Evolutionary conservation across 768 basidiomycete species (phyloP).

Genomic region (Cubamyces sp.): DNA sequence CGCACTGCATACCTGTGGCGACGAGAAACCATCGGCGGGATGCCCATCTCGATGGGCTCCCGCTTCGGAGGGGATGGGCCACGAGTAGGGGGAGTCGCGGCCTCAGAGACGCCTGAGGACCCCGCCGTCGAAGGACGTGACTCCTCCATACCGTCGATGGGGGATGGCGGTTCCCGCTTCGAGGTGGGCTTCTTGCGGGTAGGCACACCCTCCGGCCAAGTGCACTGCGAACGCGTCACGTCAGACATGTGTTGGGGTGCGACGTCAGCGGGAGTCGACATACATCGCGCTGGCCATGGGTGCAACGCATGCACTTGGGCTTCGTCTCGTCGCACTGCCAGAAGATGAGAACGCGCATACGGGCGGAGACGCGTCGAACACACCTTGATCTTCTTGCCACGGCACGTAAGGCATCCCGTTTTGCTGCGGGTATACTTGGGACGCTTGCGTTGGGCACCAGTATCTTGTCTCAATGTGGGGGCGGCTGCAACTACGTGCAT

Average conservation of each 20-base stretch:
- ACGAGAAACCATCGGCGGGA: constrained; percentile 44
- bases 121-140: constrained; percentile 75
- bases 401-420: constrained; percentile 92
- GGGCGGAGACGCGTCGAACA: constrained; percentile 23
- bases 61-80: constrained; percentile 62
- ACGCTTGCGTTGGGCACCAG: constrained; percentile 68
- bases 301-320: constrained; percentile 85
- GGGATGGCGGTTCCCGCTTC: constrained; percentile 47
- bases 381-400: constrained; percentile 94
- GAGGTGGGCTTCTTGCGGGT: constrained; percentile 65
- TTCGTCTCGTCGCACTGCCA: constrained; percentile 87
- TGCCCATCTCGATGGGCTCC: constrained; percentile 41
- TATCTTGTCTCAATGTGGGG: constrained; percentile 44
- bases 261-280: constrained; percentile 28
- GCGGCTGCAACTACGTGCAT: constrained; percentile 54
- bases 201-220: constrained; percentile 83
- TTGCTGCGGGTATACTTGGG: constrained; percentile 95
- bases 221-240: constrained; percentile 49
- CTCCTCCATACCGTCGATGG: constrained; percentile 56
- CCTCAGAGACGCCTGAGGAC: constrained; percentile 72
- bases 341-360: constrained; percentile 5
- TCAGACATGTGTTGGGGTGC: neutral
- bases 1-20: constrained; percentile 43
- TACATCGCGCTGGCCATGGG: constrained; percentile 84
- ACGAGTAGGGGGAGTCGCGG: constrained; percentile 72